A percentile compares a stretch with the other conserved stretches of the same genome.
phyloP scores from a whole-genome alignment of 495 filamentous ascomycete species.

The Lophiotrema nucula region DNA sequence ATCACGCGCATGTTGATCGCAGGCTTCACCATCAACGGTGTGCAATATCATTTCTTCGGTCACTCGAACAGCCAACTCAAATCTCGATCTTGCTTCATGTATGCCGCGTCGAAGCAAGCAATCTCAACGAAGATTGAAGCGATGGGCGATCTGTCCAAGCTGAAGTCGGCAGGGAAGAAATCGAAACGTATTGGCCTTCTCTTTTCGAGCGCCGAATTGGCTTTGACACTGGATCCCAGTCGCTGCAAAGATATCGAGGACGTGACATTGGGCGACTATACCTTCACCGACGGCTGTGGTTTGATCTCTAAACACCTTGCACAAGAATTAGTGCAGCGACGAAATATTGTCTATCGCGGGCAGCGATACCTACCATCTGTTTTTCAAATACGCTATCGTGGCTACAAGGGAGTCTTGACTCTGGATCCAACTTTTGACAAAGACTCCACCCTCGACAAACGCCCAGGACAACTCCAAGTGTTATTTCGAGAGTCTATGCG shows the following conservation, averaged over 20 bases:
- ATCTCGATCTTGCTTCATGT: conserved; percentile 50
- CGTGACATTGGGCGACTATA: conserved; percentile 45
- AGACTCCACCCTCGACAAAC: too few relatives aligned
- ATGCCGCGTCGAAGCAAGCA: conserved; percentile 43
- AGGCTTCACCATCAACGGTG: conserved; percentile 45
- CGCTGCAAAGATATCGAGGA: conserved; percentile 51
- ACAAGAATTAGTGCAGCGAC: conserved; percentile 39
- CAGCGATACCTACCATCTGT: conserved; percentile 50
- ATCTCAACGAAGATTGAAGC: conserved; percentile 43
- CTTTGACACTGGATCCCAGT: conserved; percentile 40
- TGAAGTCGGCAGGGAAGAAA: conserved; percentile 54
- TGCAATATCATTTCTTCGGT: conserved; percentile 51
- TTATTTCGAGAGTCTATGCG: conserved; percentile 54
- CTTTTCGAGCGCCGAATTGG: conserved; percentile 48
- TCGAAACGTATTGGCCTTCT: conserved; percentile 53
- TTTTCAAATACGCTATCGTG: conserved; percentile 52
- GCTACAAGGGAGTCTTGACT: conserved; percentile 54
- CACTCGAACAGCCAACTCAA: conserved; percentile 57
- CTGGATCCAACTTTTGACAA: conserved; percentile 47
- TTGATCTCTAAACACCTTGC: conserved; percentile 46
- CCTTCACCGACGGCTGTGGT: conserved; percentile 54
- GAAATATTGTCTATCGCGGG: conserved; percentile 45
- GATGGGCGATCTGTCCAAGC: conserved; percentile 51
- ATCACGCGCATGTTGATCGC: conserved; percentile 41
- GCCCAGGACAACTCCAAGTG: conserved; percentile 37